Conservation (phyloP, 2,329 filamentous ascomycete species). For the Colletotrichum limetticola region DNA sequence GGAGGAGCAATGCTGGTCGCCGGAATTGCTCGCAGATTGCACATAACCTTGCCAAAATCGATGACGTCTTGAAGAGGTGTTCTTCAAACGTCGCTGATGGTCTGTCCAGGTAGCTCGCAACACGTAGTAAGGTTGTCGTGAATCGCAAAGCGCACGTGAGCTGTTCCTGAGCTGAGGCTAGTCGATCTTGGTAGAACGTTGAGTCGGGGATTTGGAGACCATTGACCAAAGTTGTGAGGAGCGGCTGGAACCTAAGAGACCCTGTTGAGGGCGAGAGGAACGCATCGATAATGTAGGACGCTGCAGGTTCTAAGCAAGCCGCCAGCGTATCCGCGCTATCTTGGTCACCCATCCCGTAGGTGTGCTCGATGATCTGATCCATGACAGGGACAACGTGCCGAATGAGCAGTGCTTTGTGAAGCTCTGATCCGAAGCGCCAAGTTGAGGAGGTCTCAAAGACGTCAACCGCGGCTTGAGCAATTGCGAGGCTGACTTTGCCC, state of each 20-base stretch:
- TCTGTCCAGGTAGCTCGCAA: slow-evolving; percentile 71
- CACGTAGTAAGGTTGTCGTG: slow-evolving; percentile 75
- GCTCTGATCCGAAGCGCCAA: slow-evolving; percentile 81
- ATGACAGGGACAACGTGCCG: slow-evolving; percentile 76
- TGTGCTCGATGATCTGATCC: slow-evolving; percentile 75
- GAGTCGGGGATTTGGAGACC: slow-evolving; percentile 68
- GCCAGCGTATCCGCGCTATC: slow-evolving; percentile 59
- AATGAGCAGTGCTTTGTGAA: slow-evolving; percentile 77
- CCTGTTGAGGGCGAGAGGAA: slow-evolving; percentile 78
- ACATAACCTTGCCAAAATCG: slow-evolving; percentile 80
- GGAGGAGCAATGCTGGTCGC: slow-evolving; percentile 72
- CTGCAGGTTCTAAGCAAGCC: slow-evolving; percentile 75
- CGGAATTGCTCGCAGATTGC: slow-evolving; percentile 75
- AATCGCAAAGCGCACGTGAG: slow-evolving; percentile 73
- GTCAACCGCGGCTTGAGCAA: slow-evolving; percentile 81
- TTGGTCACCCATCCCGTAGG: slow-evolving; percentile 78
- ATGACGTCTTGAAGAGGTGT: slow-evolving; percentile 83
- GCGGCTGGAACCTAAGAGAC: slow-evolving; percentile 79
- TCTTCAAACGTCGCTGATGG: slow-evolving; percentile 76
- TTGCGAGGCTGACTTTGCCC: slow-evolving; percentile 75
- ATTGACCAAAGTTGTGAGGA: slow-evolving; percentile 76
- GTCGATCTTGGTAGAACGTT: slow-evolving; percentile 69
- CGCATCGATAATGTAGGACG: slow-evolving; percentile 79
- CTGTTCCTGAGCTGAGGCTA: slow-evolving; percentile 68
- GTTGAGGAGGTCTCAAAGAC: slow-evolving; percentile 86